Evolutionary conservation across 2,329 filamentous ascomycete genomes (phyloP).

Genomic region (Aspergillus hortae): DNA sequence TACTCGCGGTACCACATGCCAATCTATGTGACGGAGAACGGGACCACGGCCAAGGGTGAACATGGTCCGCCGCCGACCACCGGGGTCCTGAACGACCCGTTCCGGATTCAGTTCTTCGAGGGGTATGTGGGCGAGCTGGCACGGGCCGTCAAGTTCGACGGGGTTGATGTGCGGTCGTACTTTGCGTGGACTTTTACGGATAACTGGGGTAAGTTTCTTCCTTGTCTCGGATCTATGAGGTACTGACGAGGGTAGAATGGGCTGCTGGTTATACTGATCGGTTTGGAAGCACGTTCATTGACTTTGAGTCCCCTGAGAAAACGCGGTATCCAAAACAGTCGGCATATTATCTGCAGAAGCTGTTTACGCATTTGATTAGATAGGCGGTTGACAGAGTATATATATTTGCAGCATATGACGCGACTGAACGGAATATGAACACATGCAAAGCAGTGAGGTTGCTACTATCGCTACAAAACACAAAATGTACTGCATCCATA

Average conservation of each 20-base stretch:
- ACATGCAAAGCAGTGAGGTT: background rate
- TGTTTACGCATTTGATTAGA: constrained; percentile 63
- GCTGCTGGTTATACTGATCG: constrained; percentile 77
- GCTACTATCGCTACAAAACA: too few relatives aligned
- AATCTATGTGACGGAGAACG: constrained; percentile 82
- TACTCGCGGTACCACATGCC: constrained; percentile 68
- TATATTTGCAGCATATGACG: background rate
- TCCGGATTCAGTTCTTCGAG: constrained; percentile 71
- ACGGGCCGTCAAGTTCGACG: constrained; percentile 57
- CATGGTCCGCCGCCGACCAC: constrained; percentile 58
- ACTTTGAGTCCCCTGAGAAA: constrained; percentile 70
- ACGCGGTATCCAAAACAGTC: constrained; percentile 71
- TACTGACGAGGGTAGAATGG: constrained; percentile 55
- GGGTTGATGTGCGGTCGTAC: constrained; percentile 70
- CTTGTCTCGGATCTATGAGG: background rate
- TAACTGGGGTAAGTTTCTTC: constrained; percentile 43
- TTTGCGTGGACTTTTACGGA: constrained; percentile 80
- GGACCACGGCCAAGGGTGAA: constrained; percentile 74
- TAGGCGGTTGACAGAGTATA: background rate
- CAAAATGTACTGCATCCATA: too few relatives aligned
- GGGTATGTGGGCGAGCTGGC: constrained; percentile 66
- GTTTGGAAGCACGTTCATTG: constrained; percentile 74
- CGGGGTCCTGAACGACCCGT: constrained; percentile 69
- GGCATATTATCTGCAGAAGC: constrained; percentile 62
- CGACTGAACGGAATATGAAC: background rate